A percentile compares a stretch with the other conserved stretches of the same genome.
Conservation (phyloP, 352 stramenopile genomes). For the Globisporangium emineosum region DNA sequence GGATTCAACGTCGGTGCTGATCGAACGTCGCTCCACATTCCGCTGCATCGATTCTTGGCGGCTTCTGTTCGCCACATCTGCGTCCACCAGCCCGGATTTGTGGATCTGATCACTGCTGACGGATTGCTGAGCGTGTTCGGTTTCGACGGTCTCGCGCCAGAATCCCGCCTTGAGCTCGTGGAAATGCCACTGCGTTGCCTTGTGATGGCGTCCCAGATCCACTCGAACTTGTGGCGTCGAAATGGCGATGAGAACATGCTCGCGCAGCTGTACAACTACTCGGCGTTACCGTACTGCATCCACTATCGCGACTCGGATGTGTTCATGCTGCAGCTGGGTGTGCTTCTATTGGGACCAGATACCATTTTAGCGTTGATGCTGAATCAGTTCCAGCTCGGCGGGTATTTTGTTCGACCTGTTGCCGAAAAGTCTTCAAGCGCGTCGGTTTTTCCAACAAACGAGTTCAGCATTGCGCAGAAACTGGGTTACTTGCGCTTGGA, state of each 20-base stretch:
- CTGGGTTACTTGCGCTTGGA: slow-evolving; percentile 50
- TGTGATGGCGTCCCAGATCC: slow-evolving; percentile 86
- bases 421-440: neutral
- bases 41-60: slow-evolving; percentile 77
- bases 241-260: slow-evolving; percentile 90
- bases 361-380: slow-evolving; percentile 63
- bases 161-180: slow-evolving; percentile 59
- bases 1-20: slow-evolving; percentile 62
- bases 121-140: slow-evolving; percentile 55
- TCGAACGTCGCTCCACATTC: slow-evolving; percentile 74
- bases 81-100: slow-evolving; percentile 53
- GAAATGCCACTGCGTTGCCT: slow-evolving; percentile 80
- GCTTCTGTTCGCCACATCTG: slow-evolving; percentile 69
- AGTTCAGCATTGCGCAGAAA: slow-evolving; percentile 14
- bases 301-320: slow-evolving; percentile 82
- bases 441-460: slow-evolving; percentile 8
- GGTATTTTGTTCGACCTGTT: slow-evolving; percentile 47
- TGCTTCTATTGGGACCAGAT: slow-evolving; percentile 65
- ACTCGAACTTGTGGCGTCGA: slow-evolving; percentile 82
- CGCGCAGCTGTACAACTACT: slow-evolving; percentile 89
- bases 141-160: slow-evolving; percentile 40
- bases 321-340: slow-evolving; percentile 74
- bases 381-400: slow-evolving; percentile 73
- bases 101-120: slow-evolving; percentile 39
- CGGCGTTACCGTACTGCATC: slow-evolving; percentile 81